phyloP scores from a whole-genome alignment of 192 early-diverging fungal species.

The Gryganskiella cystojenkinii region DNA sequence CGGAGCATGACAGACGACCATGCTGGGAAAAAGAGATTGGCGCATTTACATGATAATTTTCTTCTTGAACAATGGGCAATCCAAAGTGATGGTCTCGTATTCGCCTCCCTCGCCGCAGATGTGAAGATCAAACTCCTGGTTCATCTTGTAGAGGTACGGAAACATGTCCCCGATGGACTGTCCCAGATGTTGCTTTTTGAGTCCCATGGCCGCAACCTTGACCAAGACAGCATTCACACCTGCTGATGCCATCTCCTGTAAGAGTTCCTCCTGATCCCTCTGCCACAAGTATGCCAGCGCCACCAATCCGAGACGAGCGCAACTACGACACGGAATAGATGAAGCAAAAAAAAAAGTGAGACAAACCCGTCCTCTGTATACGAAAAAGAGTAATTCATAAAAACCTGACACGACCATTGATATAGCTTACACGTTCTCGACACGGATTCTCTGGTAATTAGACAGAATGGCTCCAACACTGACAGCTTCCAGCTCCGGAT shows the following conservation, averaged over 20 bases:
- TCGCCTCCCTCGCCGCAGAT: slow-evolving; percentile 98
- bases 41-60: slow-evolving; percentile 80
- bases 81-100: slow-evolving; percentile 93
- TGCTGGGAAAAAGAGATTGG: neutral
- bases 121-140: slow-evolving; percentile 83
- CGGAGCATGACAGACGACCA: neutral
- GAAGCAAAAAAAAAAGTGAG: neutral
- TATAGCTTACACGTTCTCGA: slow-evolving; percentile 87
- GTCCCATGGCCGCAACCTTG: slow-evolving; percentile 92
- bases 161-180: slow-evolving; percentile 82
- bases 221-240: slow-evolving; percentile 88
- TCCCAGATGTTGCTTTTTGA: slow-evolving; percentile 79
- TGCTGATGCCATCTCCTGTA: slow-evolving; percentile 86
- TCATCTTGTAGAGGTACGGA: slow-evolving; percentile 76
- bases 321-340: slow-evolving; percentile 57
- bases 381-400: neutral
- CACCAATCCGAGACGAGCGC: slow-evolving; percentile 84
- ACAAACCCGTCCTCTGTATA: neutral
- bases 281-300: slow-evolving; percentile 93
- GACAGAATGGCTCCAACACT: slow-evolving; percentile 97
- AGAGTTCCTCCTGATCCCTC: slow-evolving; percentile 82
- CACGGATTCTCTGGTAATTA: slow-evolving; percentile 96
- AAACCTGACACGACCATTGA: neutral
- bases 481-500: slow-evolving; percentile 88
- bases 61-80: slow-evolving; percentile 91